Conservation (phyloP, 2,329 filamentous ascomycete species). For the Neopestalotiopsis sp. region DNA sequence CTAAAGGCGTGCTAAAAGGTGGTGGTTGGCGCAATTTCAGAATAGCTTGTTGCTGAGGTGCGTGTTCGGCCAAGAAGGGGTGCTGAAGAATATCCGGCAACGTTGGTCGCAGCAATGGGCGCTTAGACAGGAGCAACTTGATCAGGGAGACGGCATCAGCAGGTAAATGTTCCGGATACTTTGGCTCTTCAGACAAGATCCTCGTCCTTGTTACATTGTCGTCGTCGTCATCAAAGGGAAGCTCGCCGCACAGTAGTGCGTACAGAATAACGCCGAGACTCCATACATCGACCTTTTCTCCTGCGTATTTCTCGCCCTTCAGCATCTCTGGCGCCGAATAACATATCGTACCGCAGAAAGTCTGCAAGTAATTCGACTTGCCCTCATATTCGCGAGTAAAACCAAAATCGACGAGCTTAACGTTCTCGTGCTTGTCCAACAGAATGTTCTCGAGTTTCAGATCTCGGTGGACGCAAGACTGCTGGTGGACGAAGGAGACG, state of each 20-base stretch:
- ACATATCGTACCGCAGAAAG: slow-evolving; percentile 96
- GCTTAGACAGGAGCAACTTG: slow-evolving; percentile 83
- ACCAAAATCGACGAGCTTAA: slow-evolving; percentile 97
- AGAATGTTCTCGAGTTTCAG: slow-evolving; percentile 96
- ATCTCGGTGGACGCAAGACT: slow-evolving; percentile 95
- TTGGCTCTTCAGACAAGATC: slow-evolving; percentile 86
- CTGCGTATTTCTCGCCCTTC: slow-evolving; percentile 96
- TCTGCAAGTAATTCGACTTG: slow-evolving; percentile 91
- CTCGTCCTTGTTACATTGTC: slow-evolving; percentile 83
- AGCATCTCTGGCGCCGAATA: slow-evolving; percentile 99
- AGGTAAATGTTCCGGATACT: slow-evolving; percentile 81
- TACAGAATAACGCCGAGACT: slow-evolving; percentile 86
- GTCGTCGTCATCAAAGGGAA: slow-evolving; percentile 96
- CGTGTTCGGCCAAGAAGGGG: slow-evolving; percentile 86
- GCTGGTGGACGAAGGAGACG: slow-evolving; percentile 92
- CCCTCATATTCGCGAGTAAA: slow-evolving; percentile 98
- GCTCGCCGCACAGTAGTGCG: slow-evolving; percentile 79
- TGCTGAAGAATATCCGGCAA: slow-evolving; percentile 86
- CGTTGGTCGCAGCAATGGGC: slow-evolving; percentile 81
- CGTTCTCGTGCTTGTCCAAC: slow-evolving; percentile 94
- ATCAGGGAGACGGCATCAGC: slow-evolving; percentile 79
- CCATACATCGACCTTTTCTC: slow-evolving; percentile 98
- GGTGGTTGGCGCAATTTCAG: slow-evolving; percentile 80
- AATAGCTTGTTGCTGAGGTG: slow-evolving; percentile 86
- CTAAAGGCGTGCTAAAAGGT: slow-evolving; percentile 83